Base-by-base conservation (phyloP, 805 yeast genomes). In the Ogataea thermomethanolica region DNA sequence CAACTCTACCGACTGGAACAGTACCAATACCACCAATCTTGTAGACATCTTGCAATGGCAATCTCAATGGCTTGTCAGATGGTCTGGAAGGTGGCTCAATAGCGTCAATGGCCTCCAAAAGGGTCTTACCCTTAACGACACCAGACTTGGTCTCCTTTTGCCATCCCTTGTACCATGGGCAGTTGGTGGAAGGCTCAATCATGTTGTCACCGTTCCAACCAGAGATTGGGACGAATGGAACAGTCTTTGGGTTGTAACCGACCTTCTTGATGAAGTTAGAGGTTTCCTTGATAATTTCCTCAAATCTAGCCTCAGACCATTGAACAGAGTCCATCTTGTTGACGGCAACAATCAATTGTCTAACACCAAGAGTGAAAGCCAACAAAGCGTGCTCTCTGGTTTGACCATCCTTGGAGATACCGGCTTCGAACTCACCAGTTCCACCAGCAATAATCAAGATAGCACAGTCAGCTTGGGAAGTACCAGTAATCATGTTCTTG, bases 401-500 rank as follows among this genome's bases (percentile, higher is more conserved):
- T 76, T 85, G 95, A 69, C 95, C 95, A 63, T 85, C 95, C 79
- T 84, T 78, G 65, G 93, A 84, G 77, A 86, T 86, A 74, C 95
- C 95, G 62, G 95, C 90, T 77, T 85, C 95, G 79, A 85, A 86
- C 71, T 86, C 95, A 84, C 93, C 93, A 65, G 78, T 79, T 72
- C 93, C 91, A 69, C 90, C 86, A 65, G 91, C 95, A 67, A 86
- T 84, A 63, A 87, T 87, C 66, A 86, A 79, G 56, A 86, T 80
- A 62, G 95, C 95, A 70, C 93, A 78, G 71, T 85, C 95, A 66
- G 95, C 93, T 74, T 87, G 95, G 60, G 93, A 81, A 58, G 93
- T 85, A 81, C 95, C 95, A 64, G 95, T 85, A 67, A 85, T 86
- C 95, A 86, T 86, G 78, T 86, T 86, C 82, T 87, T 86, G 78